Evolutionary conservation across 176 grass and related monocot species (phyloP).

Genomic region (Leersia perrieri): DNA sequence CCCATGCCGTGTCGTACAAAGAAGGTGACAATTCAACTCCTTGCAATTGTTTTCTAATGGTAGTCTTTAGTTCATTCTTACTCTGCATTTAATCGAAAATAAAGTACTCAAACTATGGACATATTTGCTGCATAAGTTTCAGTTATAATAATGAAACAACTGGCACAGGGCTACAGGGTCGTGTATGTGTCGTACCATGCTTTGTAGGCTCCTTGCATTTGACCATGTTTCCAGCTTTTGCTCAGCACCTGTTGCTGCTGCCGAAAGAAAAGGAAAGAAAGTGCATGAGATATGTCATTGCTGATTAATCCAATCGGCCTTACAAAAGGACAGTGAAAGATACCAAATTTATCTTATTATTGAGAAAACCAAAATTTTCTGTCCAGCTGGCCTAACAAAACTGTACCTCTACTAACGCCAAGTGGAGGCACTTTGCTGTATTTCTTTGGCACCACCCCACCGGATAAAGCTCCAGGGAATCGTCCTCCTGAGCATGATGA

Average conservation of each 20-base stretch:
- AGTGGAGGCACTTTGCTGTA: neutral
- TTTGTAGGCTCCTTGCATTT: neutral
- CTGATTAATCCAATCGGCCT: too few species aligned
- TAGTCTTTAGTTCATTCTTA: constrained; percentile 28
- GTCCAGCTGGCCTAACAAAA: too few species aligned
- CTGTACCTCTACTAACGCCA: neutral
- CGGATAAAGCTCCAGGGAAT: neutral
- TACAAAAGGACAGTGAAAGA: neutral
- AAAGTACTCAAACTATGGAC: too few species aligned
- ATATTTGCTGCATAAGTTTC: too few species aligned
- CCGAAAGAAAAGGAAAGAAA: neutral
- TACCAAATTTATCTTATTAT: too few species aligned
- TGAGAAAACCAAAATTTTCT: too few species aligned
- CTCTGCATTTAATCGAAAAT: neutral
- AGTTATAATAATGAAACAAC: too few species aligned
- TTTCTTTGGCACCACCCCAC: neutral
- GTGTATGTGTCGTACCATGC: constrained; percentile 16
- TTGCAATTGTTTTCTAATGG: constrained; percentile 56
- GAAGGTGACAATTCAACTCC: constrained; percentile 32
- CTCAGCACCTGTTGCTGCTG: neutral
- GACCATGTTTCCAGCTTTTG: neutral
- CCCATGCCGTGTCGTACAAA: constrained; percentile 80
- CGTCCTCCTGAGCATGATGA: too few species aligned
- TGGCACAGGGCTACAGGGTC: too few species aligned
- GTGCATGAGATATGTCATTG: too few species aligned